Percentiles rank a stretch among this genome's conserved stretches.
Conservation (phyloP, 2,329 filamentous ascomycete genomes). For the Epichloe coenophiala region DNA sequence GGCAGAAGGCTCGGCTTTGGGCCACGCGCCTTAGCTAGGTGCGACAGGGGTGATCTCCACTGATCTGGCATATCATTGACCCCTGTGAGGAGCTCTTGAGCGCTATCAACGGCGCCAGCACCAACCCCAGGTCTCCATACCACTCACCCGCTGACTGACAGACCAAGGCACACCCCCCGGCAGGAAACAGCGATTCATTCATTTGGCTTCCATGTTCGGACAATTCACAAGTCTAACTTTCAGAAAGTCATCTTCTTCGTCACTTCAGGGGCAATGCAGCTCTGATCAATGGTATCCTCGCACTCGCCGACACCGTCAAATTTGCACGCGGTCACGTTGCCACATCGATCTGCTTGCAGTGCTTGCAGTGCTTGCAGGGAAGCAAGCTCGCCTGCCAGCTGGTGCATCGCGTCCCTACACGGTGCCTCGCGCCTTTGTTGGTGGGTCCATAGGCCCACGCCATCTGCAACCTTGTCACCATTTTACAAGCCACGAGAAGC, state of each 20-base stretch:
- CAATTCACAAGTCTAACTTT: too few relatives aligned
- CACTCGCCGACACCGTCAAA: neutral
- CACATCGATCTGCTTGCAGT: conserved; percentile 2
- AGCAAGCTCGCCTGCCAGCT: neutral
- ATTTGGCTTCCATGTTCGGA: too few relatives aligned
- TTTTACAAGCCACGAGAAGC: neutral
- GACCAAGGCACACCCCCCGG: neutral
- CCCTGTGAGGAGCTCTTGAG: conserved; percentile 1
- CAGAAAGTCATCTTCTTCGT: neutral
- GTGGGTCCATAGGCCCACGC: conserved; percentile 7
- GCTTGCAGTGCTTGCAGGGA: too few relatives aligned
- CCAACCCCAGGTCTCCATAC: conserved; percentile 1
- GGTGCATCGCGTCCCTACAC: conserved; percentile 1
- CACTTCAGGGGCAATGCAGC: neutral
- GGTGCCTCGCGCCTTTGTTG: conserved; percentile 6
- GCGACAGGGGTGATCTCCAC: conserved; percentile 3
- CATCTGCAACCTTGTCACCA: conserved; percentile 8
- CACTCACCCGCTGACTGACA: neutral
- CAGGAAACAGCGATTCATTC: neutral
- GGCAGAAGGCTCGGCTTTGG: conserved; percentile 1
- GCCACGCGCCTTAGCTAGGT: conserved; percentile 2
- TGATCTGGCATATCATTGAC: conserved; percentile 1
- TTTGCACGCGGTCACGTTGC: conserved; percentile 1
- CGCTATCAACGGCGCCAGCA: conserved; percentile 1
- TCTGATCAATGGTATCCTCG: neutral